These are phyloP conservation scores for Ogataea henricii DNA, from an alignment of 805 yeast genomes.

Conservation along the genomic window DNA sequence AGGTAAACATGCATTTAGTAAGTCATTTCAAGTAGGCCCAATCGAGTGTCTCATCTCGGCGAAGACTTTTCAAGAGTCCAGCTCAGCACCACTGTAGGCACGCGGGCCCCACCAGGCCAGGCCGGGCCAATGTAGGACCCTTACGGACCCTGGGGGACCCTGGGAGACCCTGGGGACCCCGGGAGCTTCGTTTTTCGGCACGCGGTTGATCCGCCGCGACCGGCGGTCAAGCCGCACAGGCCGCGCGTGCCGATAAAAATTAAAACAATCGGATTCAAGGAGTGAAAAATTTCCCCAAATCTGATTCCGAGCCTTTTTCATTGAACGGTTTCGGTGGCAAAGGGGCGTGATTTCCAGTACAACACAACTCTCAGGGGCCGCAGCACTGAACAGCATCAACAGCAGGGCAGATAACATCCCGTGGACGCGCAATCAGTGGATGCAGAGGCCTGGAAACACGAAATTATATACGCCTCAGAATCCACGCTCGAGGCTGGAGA, in stretches of 20 bases:
- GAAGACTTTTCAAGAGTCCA: no score
- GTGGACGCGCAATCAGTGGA: not conserved
- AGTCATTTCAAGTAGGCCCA: no score
- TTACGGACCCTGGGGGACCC: no score
- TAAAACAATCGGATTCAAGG: not conserved
- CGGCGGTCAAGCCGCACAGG: not conserved
- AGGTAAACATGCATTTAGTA: no score
- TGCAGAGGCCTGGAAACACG: not conserved
- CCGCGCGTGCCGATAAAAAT: constrained; percentile 6
- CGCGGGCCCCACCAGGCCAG: no score
- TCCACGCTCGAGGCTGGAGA: constrained; percentile 4
- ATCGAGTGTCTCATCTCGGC: no score
- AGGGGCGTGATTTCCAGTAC: not conserved
- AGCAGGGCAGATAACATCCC: not conserved
- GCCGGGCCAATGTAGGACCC: no score
- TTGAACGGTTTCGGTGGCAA: not conserved
- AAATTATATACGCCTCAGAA: not conserved
- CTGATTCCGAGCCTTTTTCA: constrained; percentile 4
- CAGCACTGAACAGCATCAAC: not conserved
- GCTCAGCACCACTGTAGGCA: no score
- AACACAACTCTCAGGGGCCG: not conserved
- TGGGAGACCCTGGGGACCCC: no score
- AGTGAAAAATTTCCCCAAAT: constrained; percentile 8
- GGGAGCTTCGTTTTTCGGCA: not conserved
- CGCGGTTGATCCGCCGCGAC: not conserved